Evolutionary conservation across 2,329 filamentous ascomycete species (phyloP), one percentile per base, ranked within the genome.

Genomic region (Fonsecaea erecta): DNA sequence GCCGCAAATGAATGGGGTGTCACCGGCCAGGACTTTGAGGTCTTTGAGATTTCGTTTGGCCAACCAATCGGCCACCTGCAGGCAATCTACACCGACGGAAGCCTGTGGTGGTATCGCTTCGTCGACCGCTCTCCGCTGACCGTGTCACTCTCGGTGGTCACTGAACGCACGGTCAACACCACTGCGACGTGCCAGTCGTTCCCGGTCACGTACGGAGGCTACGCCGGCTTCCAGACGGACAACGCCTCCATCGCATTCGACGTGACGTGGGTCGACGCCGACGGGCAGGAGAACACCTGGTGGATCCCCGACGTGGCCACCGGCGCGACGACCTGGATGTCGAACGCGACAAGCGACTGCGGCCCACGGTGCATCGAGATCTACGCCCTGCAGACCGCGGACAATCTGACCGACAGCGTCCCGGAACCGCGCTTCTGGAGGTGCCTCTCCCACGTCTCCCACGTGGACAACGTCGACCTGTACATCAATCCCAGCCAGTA

Each of bases 61-160:
- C 11, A 52, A 32, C 52, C 65, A 37, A 2, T 51, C 6, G 54
- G 24, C 37, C n/a, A 16, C 4, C 11, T 48, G 24, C 62, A 65
- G 30, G 7, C 48, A 1, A 81, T 79, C 48, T 85, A 83, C 70
- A 81, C 80, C 0, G 81, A 85, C 4, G 80, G 81, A 68, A 55
- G 46, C 1, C 14, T 59, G 3, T 70, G 35, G 48, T 67, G 66
- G 64, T 67, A 69, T 52, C 64, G 68, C 3, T 70, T 70, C 48
- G 48, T 70, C 26, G 68, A 70, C 52, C 61, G 54, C 14, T 62
- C 58, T 18, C 61, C 64, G 8, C 32, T 58, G 9, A 28, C 55
- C 9, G 37, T 8, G 28, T n/a, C 14, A 2, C 24, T 64, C 30
- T 37, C 35, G 4, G n/a, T 46, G 1, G 53, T 30, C 7, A 43